Evolutionary conservation across 2,329 filamentous ascomycete genomes (phyloP).

Genomic region (Alternaria sp.): DNA sequence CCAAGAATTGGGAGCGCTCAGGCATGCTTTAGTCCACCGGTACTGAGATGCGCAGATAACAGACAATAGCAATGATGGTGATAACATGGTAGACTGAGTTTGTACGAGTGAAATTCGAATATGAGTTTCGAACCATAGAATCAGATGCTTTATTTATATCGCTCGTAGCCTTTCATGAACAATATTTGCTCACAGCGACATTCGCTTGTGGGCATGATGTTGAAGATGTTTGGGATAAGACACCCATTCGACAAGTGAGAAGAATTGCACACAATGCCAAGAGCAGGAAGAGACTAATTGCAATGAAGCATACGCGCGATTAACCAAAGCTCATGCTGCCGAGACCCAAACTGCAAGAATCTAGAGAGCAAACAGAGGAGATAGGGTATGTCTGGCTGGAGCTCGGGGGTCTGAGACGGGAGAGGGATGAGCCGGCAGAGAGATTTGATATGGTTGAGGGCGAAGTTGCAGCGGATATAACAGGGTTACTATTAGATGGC

Average conservation of each 20-base stretch:
- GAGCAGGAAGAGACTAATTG: background rate
- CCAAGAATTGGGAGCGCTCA: background rate
- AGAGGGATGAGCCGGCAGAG: constrained; percentile 1
- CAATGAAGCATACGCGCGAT: background rate
- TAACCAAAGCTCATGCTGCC: background rate
- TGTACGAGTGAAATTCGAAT: no score
- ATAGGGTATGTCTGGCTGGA: background rate
- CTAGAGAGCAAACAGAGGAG: background rate
- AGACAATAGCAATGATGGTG: no score
- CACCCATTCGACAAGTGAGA: background rate
- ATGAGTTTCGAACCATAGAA: no score
- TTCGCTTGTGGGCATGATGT: background rate
- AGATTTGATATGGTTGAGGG: background rate
- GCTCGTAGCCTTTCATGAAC: background rate
- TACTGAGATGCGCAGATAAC: background rate
- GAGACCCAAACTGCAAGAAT: background rate
- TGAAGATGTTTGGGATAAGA: background rate
- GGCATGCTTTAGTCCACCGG: background rate
- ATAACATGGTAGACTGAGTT: no score
- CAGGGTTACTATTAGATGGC: background rate
- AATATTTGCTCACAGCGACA: background rate
- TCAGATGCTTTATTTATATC: background rate
- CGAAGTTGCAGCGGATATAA: background rate
- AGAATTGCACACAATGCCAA: background rate
- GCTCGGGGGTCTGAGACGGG: background rate